Evolutionary conservation across 495 filamentous ascomycete genomes (phyloP), one percentile per base, ranked within the genome.

Genomic region (Talaromyces borbonicus): DNA sequence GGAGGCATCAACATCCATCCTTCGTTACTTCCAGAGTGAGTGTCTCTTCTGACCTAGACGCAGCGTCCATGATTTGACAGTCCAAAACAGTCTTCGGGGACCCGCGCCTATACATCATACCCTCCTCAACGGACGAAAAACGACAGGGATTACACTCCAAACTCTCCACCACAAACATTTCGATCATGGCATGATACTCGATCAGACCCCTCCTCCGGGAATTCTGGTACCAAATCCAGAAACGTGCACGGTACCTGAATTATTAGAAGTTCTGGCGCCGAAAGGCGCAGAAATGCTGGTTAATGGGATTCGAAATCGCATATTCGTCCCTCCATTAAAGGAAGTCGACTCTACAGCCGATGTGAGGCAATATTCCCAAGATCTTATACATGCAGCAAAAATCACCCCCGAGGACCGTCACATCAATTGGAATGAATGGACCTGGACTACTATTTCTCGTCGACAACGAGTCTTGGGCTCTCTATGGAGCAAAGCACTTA

Each of bases 1-100:
- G 89, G 90, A 48, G 92, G 92, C 0, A 61, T 97, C 18, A 98
- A 98, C 64, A 74, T 98, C 3, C 92, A 98, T 58, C 92, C 92
- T 1, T 96, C 90, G n/a, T 58, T 95, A 5, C 78, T 98, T 9
- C 92, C 92, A 6, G 80, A 90, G 82, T 86, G 72, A 38, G 74
- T 57, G 7, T 27, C 9, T 16, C 26, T 24, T 3, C 12, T 22
- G 8, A n/a, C 1, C 36, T 32, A 20, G 18, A 20, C 2, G 18
- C 5, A 2, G 26, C 6, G 0, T 1, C 9, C n/a, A 16, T 22
- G 8, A 19, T 5, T 20, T 38, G n/a, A 36, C 5, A 36, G 2
- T 8, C 14, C 5, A 36, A 22, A 15, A n/a, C 49, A 88, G 83
- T 52, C 78, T 93, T 45, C 78, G 82, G 15, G 89, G 77, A 6